These are phyloP conservation scores for Sporothrix phasma DNA, from an alignment of 2,329 filamentous ascomycete species.

Conservation along the genomic window DNA sequence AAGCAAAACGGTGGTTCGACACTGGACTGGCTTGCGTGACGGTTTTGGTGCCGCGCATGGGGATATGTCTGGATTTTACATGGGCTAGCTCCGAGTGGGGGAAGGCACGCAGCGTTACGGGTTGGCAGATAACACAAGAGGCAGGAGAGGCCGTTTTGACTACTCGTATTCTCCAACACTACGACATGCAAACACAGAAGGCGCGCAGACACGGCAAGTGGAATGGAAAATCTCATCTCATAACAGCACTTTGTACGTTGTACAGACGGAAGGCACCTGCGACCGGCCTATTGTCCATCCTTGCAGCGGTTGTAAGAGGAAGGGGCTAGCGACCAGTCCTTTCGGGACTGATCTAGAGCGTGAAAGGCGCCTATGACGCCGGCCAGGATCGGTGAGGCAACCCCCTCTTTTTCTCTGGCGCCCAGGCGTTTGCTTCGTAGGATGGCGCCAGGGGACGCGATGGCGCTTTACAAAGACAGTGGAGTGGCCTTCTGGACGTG, in stretches of 20 bases:
- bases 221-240: too few species aligned
- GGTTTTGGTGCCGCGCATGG: neutral
- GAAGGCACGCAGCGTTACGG: neutral
- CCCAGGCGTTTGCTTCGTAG: neutral
- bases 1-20: neutral
- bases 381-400: slow-evolving; percentile 10
- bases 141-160: neutral
- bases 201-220: too few species aligned
- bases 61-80: slow-evolving; percentile 2
- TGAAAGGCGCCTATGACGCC: neutral
- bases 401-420: neutral
- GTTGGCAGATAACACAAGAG: slow-evolving; percentile 1
- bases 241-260: neutral
- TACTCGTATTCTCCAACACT: neutral
- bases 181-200: neutral
- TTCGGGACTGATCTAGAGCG: neutral
- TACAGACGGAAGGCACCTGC: neutral
- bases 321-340: neutral
- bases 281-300: neutral
- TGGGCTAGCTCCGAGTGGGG: slow-evolving; percentile 7
- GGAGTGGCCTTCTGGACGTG: neutral
- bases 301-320: neutral
- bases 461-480: neutral
- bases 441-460: neutral
- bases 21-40: slow-evolving; percentile 8